Base-by-base conservation (phyloP, 176 grass and related monocot species). In the Miscanthus lutarioriparius region DNA sequence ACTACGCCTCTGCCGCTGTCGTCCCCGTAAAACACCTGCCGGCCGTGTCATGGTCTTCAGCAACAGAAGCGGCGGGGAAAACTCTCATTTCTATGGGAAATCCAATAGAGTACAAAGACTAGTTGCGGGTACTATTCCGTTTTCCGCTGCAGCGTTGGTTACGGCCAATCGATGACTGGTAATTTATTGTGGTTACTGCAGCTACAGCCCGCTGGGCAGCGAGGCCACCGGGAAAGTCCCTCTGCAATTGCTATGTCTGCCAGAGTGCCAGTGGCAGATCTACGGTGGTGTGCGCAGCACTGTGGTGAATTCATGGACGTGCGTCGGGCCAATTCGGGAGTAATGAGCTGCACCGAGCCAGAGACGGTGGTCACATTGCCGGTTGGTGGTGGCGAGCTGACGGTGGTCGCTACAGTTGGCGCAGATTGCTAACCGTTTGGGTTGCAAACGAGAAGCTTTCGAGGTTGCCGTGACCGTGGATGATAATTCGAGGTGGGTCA, bases 261-360 rank as follows among this genome's bases (percentile, higher is more conserved):
- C 19, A 4, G 41, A 4, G 7, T 51, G 40, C 6, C 11, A 17
- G 33, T 70, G 71, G 78, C 67, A 67, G 67, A 67, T 83, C 84
- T 79, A 68, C 73, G 78, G 35, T 27, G 66, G 54, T 63, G 66
- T 75, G 76, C 74, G 7, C 74, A 2, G 36, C 88, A n/a, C 79
- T 68, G 70, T 81, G 80, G 28, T 20, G 74, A 90, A 90, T 90
- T 82, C 5, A 90, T 86, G 84, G 80, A 0, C 45, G 71, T 19
- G 67, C 56, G 74, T 39, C 81, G 19, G 54, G 59, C 26, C 41
- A 39, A 37, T 37, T 56, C 12, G 72, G 53, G n/a, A 72, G 22
- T 67, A 53, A 65, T 56, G 72, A 19, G 77, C 77, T 14, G 74
- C 35, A 19, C 5, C 2, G 67, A 28, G 35, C 10, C 45, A 82